Conservation (phyloP, 768 basidiomycete genomes). For the Pleurotus giganteus region DNA sequence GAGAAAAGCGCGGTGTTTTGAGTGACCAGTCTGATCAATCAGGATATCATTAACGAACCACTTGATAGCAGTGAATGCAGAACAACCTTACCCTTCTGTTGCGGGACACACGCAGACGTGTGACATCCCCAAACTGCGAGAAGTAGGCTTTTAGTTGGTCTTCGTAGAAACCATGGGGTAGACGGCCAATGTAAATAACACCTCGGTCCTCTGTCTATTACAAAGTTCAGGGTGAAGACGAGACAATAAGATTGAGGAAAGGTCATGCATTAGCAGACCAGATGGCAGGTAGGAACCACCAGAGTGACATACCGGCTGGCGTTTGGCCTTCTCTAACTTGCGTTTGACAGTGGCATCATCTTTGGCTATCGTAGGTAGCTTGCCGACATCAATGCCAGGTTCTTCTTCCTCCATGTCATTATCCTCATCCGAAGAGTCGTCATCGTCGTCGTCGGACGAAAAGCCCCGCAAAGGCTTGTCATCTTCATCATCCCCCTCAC, state of each 20-base stretch:
- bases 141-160: constrained; percentile 92
- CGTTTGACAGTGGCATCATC: constrained; percentile 79
- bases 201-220: constrained; percentile 66
- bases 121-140: constrained; percentile 89
- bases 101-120: constrained; percentile 84
- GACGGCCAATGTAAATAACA: constrained; percentile 83
- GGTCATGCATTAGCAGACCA: constrained; percentile 4
- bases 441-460: constrained; percentile 72
- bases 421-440: constrained; percentile 78
- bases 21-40: constrained; percentile 74
- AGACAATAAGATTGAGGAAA: background rate
- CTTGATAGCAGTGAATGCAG: background rate
- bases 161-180: constrained; percentile 98
- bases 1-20: constrained; percentile 96
- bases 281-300: background rate
- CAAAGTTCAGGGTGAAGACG: background rate
- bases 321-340: constrained; percentile 58
- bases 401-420: constrained; percentile 49
- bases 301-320: constrained; percentile 57
- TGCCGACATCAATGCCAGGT: constrained; percentile 59
- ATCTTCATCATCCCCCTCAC: constrained; percentile 33
- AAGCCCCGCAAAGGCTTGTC: constrained; percentile 66
- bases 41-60: background rate
- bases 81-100: constrained; percentile 90
- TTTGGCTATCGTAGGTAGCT: constrained; percentile 84